Evolutionary conservation across 495 filamentous ascomycete genomes (phyloP), one percentile per base, ranked within the genome.

Genomic region (Cercophora samala): DNA sequence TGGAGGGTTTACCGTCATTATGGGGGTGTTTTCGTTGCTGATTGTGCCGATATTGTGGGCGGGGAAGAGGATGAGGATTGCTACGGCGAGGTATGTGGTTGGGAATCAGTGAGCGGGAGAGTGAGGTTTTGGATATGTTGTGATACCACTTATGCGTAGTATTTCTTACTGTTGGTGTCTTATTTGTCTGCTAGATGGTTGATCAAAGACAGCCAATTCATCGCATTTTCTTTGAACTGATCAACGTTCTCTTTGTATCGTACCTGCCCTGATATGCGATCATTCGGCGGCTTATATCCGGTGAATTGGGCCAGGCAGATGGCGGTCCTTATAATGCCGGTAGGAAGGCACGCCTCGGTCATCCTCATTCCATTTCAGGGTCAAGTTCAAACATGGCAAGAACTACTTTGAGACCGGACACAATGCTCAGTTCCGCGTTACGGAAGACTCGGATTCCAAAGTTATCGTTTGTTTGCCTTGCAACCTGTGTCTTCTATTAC

Each of bases 31-130:
- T 59, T 62, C 74, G 13, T 22, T 76, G 58, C 58, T 75, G 3
- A 68, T 64, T 29, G 62, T 75, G n/a, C 74, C 74, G 0, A 29
- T 76, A 1, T 60, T 76, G 21, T 71, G 63, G 55, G 63, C 54
- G 2, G 71, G 73, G 11, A 76, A 76, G 68, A 61, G 74, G 29
- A 74, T 75, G 69, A 65, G 74, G 29, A 71, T 76, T 24, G 74
- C 74, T 3, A 75, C 73, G 24, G 73, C 74, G 13, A 62, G 71
- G 0, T 76, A 64, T 66, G 67, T 75, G n/a, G 69, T 66, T 13
- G 53, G 23, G 0, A 76, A 75, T 63, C 74, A 76, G 51, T 72
- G 21, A 69, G 46, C n/a, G 22, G 8, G 21, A 17, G 58, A 25
- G 21, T 9, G 23, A 29, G 19, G 19, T 21, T n/a, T 56, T 56